Conservation (phyloP, 441 rosid genomes). For the Dalechampia spathulata region DNA sequence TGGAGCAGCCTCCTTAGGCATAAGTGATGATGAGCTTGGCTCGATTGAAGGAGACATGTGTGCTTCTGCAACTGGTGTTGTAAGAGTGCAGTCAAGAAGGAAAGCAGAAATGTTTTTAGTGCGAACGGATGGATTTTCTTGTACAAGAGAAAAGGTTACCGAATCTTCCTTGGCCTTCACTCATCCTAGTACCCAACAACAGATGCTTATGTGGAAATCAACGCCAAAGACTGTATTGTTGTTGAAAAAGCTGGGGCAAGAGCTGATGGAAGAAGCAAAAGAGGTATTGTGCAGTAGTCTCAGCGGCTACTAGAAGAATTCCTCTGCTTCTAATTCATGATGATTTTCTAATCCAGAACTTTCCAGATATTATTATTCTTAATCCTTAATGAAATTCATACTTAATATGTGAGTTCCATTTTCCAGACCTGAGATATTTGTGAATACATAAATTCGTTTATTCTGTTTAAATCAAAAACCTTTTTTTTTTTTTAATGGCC, state of each 20-base stretch:
- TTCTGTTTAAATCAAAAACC: not conserved
- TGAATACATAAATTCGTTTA: not conserved
- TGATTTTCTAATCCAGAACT: not conserved
- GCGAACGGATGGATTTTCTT: conserved; percentile 95
- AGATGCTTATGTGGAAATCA: conserved; percentile 99
- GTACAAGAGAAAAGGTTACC: conserved; percentile 91
- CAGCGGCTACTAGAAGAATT: not conserved
- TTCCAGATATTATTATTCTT: not conserved
- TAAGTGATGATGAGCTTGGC: conserved; percentile 50
- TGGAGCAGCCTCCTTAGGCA: conserved; percentile 29
- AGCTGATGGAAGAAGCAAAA: conserved; percentile 94
- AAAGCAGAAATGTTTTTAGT: conserved; percentile 99
- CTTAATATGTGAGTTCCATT: not conserved
- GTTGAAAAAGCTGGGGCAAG: conserved; percentile 86
- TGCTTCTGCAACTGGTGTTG: conserved; percentile 96
- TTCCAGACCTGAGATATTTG: not conserved
- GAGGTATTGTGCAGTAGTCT: conserved; percentile 42
- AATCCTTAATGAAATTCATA: not conserved
- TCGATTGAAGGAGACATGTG: conserved; percentile 86
- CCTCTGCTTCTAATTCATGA: not conserved
- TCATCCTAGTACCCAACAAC: conserved; percentile 98
- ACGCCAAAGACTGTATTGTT: conserved; percentile 82
- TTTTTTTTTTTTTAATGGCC: not conserved
- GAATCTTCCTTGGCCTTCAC: conserved; percentile 94
- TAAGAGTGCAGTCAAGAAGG: conserved; percentile 88